Percentiles rank a stretch among this genome's conserved stretches.
Evolutionary conservation across 2,329 filamentous ascomycete genomes (phyloP).

Genomic region (Phialocephala sp.): DNA sequence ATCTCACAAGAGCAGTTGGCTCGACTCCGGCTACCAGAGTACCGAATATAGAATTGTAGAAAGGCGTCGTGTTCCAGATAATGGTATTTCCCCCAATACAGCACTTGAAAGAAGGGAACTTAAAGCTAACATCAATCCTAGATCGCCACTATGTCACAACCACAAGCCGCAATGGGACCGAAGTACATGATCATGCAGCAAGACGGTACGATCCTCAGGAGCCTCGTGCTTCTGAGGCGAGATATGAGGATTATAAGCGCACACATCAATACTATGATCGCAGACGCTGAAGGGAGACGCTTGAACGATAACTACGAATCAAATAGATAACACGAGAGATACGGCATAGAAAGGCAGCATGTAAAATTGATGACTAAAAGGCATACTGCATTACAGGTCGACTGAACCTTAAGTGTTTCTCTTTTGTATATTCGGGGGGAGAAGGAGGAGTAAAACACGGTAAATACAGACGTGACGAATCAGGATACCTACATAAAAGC

Average conservation of each 20-base stretch:
- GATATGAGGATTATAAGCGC: neutral
- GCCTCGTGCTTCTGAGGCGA: neutral
- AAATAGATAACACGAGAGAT: neutral
- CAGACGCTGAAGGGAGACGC: neutral
- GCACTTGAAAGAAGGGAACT: neutral
- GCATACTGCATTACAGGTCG: neutral
- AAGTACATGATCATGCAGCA: neutral
- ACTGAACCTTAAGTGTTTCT: neutral
- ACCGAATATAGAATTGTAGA: neutral
- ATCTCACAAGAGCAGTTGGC: neutral
- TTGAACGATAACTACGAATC: neutral
- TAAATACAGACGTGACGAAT: neutral
- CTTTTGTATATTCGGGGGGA: constrained; percentile 6
- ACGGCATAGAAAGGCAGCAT: neutral
- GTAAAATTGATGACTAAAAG: neutral
- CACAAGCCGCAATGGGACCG: neutral
- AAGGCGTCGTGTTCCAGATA: neutral
- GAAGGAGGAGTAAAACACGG: neutral
- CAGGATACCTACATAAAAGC: neutral
- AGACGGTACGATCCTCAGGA: neutral
- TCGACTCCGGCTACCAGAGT: neutral
- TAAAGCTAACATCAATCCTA: neutral
- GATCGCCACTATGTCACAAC: neutral
- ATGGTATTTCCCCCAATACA: neutral
- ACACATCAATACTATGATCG: neutral